These are phyloP conservation scores for Capronia americana DNA, from an alignment of 2,329 filamentous ascomycete genomes.

Conservation along the genomic window DNA sequence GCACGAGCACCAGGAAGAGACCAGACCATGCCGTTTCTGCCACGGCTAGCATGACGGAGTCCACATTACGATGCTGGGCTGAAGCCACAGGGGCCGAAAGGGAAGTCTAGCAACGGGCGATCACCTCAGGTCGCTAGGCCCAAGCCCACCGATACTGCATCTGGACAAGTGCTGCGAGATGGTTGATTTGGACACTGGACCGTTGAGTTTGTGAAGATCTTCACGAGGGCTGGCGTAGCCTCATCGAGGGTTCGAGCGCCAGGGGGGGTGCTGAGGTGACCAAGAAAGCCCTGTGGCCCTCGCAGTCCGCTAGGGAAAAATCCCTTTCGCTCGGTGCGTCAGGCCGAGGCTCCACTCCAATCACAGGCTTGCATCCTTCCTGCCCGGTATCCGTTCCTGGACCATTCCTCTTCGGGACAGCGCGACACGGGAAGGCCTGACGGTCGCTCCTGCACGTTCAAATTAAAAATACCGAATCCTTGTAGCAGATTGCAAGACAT, in stretches of 20 bases:
- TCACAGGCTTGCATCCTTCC: neutral
- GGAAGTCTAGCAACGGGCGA: slow-evolving; percentile 19
- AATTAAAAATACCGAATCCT: slow-evolving; percentile 1
- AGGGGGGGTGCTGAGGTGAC: neutral
- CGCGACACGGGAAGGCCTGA: neutral
- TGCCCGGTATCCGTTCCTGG: neutral
- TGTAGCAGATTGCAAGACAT: neutral
- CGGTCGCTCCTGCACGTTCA: neutral
- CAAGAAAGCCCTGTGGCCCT: neutral
- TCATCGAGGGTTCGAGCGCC: neutral
- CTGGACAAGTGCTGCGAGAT: neutral
- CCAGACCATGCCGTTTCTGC: slow-evolving; percentile 14
- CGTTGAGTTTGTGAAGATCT: neutral
- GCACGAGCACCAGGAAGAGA: neutral
- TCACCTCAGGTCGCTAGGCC: slow-evolving; percentile 3
- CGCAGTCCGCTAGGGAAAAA: neutral
- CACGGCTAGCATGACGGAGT: neutral
- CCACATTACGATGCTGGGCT: slow-evolving; percentile 21
- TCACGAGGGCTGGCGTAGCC: slow-evolving; percentile 1
- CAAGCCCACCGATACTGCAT: neutral
- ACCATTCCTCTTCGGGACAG: neutral
- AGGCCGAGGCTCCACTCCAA: neutral
- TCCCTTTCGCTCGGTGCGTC: slow-evolving; percentile 1
- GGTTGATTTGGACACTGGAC: neutral
- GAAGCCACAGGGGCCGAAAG: slow-evolving; percentile 23